Conservation (phyloP, 2,329 filamentous ascomycete genomes). For the Arthrobotrys conoides region DNA sequence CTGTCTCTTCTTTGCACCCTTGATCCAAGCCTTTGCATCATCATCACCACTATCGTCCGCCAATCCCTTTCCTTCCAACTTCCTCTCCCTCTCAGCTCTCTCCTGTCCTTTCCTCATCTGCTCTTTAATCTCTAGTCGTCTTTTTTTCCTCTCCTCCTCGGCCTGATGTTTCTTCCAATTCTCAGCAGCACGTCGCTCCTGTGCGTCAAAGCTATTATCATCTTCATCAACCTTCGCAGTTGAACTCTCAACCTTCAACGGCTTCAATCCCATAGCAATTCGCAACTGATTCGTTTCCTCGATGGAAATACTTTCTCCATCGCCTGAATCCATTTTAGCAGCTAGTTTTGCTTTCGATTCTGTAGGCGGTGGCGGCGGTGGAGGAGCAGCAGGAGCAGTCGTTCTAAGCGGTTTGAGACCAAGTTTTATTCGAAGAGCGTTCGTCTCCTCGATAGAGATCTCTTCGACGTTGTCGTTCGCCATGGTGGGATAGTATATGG, state of each 20-base stretch:
- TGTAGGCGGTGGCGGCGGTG: slow-evolving; percentile 67
- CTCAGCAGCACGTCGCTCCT: slow-evolving; percentile 68
- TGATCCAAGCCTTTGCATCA: slow-evolving; percentile 86
- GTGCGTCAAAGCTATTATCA: slow-evolving; percentile 78
- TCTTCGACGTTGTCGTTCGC: slow-evolving; percentile 49
- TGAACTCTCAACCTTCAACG: slow-evolving; percentile 79
- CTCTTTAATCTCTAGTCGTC: slow-evolving; percentile 82
- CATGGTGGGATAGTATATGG: slow-evolving; percentile 10
- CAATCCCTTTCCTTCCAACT: slow-evolving; percentile 85
- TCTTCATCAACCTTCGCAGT: slow-evolving; percentile 66
- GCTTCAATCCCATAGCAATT: slow-evolving; percentile 88
- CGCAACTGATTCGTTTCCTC: slow-evolving; percentile 96
- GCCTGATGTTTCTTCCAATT: slow-evolving; percentile 73
- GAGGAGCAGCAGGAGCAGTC: slow-evolving; percentile 74
- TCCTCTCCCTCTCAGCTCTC: slow-evolving; percentile 79
- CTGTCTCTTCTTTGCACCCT: slow-evolving; percentile 90
- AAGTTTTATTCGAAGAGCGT: slow-evolving; percentile 88
- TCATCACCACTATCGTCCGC: slow-evolving; percentile 77
- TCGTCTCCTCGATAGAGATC: slow-evolving; percentile 89
- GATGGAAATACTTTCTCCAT: slow-evolving; percentile 75
- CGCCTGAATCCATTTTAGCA: slow-evolving; percentile 68
- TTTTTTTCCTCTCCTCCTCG: slow-evolving; percentile 80
- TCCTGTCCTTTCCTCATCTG: slow-evolving; percentile 91
- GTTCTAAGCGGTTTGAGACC: slow-evolving; percentile 91
- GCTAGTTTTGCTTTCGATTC: slow-evolving; percentile 67